Base-by-base conservation (phyloP, 2,329 filamentous ascomycete genomes). In the Cadophora sp. region DNA sequence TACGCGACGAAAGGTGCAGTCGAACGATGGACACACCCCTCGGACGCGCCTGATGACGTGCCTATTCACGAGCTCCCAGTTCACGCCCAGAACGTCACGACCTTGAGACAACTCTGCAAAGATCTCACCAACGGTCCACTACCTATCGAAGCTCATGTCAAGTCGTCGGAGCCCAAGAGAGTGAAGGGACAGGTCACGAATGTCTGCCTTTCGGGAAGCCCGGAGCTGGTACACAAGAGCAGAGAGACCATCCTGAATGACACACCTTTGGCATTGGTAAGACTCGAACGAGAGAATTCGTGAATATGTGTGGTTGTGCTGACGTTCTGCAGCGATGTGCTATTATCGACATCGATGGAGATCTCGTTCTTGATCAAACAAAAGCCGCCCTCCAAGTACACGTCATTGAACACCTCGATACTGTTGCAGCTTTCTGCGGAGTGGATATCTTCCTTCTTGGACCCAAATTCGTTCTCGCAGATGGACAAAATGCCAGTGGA, bases 371-470 rank as follows among this genome's bases (percentile, higher is more conserved):
- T 78, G 94, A 97, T 75, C 78, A 85, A 53, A 82, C 81, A 64
- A 84, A 84, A 72, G 85, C 88, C 68, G 88, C 90, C 53, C 84
- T 97, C 68, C 89, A 93, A 77, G 85, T 89, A 70, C 86, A 88
- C 58, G 92, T 97, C 33, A 87, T 94, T 61, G 89, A 93, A 70
- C 93, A 95, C 74, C 86, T 99, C 73, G 93, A 98, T 79, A 89
- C 91, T 70, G 91, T 97, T 76, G 92, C 96, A 13, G 87, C 85
- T 72, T 96, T 91, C 76, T 97, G 94, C 69, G 96, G 96, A 61
- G 95, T 97, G 63, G 96, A 99, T 79, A 96, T 99, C 73, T 99
- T 99, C 80, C 84, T 99, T 59, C 87, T 99, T 60, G 94, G 94
- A 66, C 94, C 96, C 4, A 97, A 96, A 80, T 86, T 94, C 71